Conservation (phyloP, 306 rosid species). For the Rubus parviflorus region DNA sequence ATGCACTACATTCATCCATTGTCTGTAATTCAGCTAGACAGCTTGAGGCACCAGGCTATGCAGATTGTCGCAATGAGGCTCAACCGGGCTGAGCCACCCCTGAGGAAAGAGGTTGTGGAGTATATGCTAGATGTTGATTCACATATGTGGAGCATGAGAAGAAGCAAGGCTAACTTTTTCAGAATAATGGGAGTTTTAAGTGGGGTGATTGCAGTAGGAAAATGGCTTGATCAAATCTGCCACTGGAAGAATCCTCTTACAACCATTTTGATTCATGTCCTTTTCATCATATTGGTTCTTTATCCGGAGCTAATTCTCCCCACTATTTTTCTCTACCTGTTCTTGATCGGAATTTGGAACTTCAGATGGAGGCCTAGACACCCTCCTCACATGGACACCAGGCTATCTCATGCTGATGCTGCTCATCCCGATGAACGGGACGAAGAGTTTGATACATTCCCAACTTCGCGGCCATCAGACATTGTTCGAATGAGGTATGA, state of each 20-base stretch:
- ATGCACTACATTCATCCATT: conserved; percentile 93
- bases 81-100: conserved; percentile 78
- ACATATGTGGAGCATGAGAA: conserved; percentile 96
- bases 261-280: conserved; percentile 73
- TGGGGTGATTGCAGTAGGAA: conserved; percentile 67
- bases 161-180: conserved; percentile 95
- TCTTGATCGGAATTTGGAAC: conserved; percentile 92
- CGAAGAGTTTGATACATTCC: conserved; percentile 84
- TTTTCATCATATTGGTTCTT: conserved; percentile 71
- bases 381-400: conserved; percentile 90
- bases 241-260: conserved; percentile 88
- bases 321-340: conserved; percentile 77
- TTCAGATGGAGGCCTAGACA: conserved; percentile 73
- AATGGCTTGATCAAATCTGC: conserved; percentile 90
- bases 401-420: conserved; percentile 80
- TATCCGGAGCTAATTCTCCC: conserved; percentile 86
- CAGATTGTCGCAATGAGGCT: conserved; percentile 79
- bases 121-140: conserved; percentile 93
- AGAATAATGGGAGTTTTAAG: conserved; percentile 79
- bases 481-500: conserved; percentile 79
- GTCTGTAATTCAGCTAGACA: conserved; percentile 75
- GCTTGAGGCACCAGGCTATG: conserved; percentile 78
- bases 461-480: conserved; percentile 61
- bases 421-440: conserved; percentile 81
- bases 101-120: conserved; percentile 84